Base-by-base conservation (phyloP, 805 yeast species). In the Naumovozyma castellii region DNA sequence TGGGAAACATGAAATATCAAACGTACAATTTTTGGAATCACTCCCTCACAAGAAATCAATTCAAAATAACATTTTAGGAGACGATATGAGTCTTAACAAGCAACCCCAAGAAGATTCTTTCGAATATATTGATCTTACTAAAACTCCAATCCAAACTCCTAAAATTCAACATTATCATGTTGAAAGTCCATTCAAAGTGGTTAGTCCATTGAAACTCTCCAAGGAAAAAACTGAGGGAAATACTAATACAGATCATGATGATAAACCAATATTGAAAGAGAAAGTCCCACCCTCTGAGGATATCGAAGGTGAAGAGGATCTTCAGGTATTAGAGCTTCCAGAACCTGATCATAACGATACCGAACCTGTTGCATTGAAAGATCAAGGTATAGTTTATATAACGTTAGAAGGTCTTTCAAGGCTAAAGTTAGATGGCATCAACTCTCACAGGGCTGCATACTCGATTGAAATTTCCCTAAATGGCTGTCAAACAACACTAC, bases 381-480 rank as follows among this genome's bases (percentile, higher is more conserved):
- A 55, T 44, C 13, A 41, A 20, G 85, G 84, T 12, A 64, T 73
- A 29, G 53, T 78, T 9, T 78, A 77, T 54, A 50, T 78, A 29
- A 58, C 72, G 32, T 62, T 78, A 9, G 59, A 68, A 39, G 69
- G 71, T 1, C 51, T 77, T 34, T 62, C 64, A 42, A 67, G 66
- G 28, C 49, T 78, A 17, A 55, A 56, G 15, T 56, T 78, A 32
- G 73, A 80, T 1, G 75, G 73, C n/a, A 46, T 73, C 18, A 52
- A 49, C 16, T 55, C 58, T 4, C 70, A 70, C 35, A 60, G 69
- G 17, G 78, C 75, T 1, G 65, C 69, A 40, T 70, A 75, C 53
- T 68, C 72, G 37, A 49, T 77, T 14, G 70, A 75, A 3, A 49
- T 41, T 72, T 78, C 34, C 83, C 94, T 0, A 72, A 78, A 13